Evolutionary conservation across 2,329 filamentous ascomycete genomes (phyloP).

Genomic region (Colletotrichum siamense): DNA sequence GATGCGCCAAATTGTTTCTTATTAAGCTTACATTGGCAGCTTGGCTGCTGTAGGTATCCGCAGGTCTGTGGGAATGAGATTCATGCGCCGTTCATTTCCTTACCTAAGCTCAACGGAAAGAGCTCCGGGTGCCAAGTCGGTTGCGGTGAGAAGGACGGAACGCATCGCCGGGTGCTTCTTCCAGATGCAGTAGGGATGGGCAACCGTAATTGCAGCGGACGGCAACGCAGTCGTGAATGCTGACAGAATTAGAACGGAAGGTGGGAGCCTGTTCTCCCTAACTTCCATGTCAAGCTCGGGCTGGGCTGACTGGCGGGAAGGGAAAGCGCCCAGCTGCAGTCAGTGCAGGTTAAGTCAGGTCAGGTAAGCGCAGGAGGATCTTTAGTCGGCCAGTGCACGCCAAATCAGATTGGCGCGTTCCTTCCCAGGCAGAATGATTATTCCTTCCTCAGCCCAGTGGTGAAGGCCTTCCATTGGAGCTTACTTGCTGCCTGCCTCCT

Average conservation of each 20-base stretch:
- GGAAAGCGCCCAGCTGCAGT: not conserved
- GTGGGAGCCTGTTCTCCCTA: not conserved
- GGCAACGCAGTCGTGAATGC: not conserved
- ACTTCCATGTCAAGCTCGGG: not conserved
- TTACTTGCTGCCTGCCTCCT: not conserved
- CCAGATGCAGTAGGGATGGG: not conserved
- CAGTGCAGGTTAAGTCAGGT: no score
- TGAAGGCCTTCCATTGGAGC: not conserved
- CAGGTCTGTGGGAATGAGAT: not conserved
- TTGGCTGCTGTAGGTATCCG: not conserved
- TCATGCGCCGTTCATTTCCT: not conserved
- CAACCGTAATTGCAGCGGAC: not conserved
- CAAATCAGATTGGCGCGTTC: not conserved
- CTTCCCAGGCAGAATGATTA: not conserved
- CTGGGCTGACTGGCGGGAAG: not conserved
- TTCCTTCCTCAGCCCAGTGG: not conserved
- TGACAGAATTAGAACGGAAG: not conserved
- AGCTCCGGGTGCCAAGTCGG: not conserved
- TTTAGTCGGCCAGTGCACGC: not conserved
- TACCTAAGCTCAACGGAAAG: not conserved
- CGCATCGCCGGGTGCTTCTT: not conserved
- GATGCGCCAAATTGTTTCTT: not conserved
- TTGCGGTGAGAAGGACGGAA: not conserved
- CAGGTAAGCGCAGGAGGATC: not conserved
- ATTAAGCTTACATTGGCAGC: not conserved